Base-by-base conservation (phyloP, 116 monocot species). In the Iris pallida region DNA sequence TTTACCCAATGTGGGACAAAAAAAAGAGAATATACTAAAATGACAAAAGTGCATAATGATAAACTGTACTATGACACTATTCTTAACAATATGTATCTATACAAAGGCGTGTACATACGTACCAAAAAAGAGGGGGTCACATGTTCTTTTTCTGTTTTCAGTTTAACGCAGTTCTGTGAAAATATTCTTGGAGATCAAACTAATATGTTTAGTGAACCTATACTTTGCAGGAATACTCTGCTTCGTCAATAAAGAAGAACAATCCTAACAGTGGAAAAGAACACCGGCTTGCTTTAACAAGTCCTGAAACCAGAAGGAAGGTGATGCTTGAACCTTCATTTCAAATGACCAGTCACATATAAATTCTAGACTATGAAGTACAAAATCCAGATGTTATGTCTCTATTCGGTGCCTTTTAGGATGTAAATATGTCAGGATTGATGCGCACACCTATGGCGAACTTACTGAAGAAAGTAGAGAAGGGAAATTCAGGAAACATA, bases 241-340 rank as follows among this genome's bases (percentile, higher is more conserved):
- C 77, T 69, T 87, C 96, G 62, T 96, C 96, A 57, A 86, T 79
- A 62, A 89, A 85, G 77, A 88, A 69, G 87, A 88, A 79, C 54
- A 85, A 83, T 71, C 47, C 70, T 4, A 67, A 81, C 63, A 55
- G 69, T 59, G 68, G 75, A 68, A 96, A 83, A 72, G 80, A 81
- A 72, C 79, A 58, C 48, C 78, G 76, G 20, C 59, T 74, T 63
- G 55, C 78, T 48, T 61, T 77, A 55, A 75, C 63, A 40, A 85
- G 79, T 70, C 71, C 87, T 44, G 85, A 85, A 80, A 79, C 65
- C 20, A 73, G 71, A 75, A 80, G 79, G 49, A 87, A 87, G 86
- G 92, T 92, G 15, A 58, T 53, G 43, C 47, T 13, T n/a, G 10
- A 63, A 1, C 43, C 0, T 56, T 59, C 48, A 42, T 6, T 42